Base-by-base conservation (phyloP, 1,284 basidiomycete species). In the Rhodotorula sp. region DNA sequence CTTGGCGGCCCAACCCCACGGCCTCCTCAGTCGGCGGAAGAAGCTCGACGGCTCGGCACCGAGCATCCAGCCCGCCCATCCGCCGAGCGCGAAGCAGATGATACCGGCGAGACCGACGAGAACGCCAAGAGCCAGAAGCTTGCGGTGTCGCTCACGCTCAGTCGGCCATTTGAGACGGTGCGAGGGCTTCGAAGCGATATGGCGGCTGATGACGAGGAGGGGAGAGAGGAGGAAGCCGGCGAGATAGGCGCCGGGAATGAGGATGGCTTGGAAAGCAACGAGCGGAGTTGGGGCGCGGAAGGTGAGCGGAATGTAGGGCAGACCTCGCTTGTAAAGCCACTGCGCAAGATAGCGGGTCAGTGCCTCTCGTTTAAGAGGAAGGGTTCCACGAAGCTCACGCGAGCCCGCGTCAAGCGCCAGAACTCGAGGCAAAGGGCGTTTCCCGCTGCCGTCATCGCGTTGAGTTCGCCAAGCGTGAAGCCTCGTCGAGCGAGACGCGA, bases 151-250 rank as follows among this genome's bases (percentile, higher is more conserved):
- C 57, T 89, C 85, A 76, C 94, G 94, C 79, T 96, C 91, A 70
- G 90, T 86, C 0, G 94, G 94, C 81, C 90, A 92, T 52, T 72
- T 74, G 29, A 97, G 86, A 7, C 94, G 89, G 77, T 93, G 91
- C 11, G 90, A 88, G 1, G 96, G 96, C 48, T 89, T 87, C 77
- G 92, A 92, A 0, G 95, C 94, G 70, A 96, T 90, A 78, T 94
- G 89, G 1, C 96, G 87, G 22, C 94, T 96, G 24, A 98, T 86
- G 64, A 94, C 90, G 24, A 99, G 89, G 17, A 99, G 84, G 0
- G 96, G 96, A 0, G 93, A 93, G n/a, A 99, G 86, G 19, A 97
- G 83, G 81, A 97, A 92, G 9, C 96, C 96, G 22, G 89, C 89
- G 32, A 98, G 84, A 68, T 99, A 87, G 0, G 93, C 90, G 34